phyloP scores from a whole-genome alignment of 2,329 filamentous ascomycete species.

The Fusarium sp. region DNA sequence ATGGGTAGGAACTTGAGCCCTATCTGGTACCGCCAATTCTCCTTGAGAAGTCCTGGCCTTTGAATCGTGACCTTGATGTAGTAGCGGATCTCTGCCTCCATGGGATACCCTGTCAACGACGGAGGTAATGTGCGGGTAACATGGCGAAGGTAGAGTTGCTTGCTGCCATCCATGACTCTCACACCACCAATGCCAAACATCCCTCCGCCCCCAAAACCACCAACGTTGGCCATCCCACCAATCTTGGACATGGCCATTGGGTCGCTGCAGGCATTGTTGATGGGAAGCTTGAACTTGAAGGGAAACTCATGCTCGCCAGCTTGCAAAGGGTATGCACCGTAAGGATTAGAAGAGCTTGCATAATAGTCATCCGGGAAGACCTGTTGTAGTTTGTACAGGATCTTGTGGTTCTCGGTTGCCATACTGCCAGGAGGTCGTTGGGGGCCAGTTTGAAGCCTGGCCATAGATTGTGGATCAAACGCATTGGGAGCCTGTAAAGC shows the following conservation, averaged over 20 bases:
- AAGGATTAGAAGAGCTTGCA: constrained; percentile 53
- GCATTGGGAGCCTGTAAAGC: constrained; percentile 65
- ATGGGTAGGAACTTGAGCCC: constrained; percentile 92
- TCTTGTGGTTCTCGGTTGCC: constrained; percentile 73
- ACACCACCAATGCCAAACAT: constrained; percentile 63
- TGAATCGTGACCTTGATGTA: constrained; percentile 96
- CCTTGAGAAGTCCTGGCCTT: constrained; percentile 87
- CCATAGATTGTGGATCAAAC: constrained; percentile 56
- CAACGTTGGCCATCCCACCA: constrained; percentile 64
- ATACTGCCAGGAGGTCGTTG: constrained; percentile 55
- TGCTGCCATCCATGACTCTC: constrained; percentile 71
- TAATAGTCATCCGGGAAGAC: constrained; percentile 74
- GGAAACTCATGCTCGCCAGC: constrained; percentile 80
- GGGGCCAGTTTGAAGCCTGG: constrained; percentile 38
- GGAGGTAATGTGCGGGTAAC: constrained; percentile 89
- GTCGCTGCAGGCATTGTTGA: constrained; percentile 78
- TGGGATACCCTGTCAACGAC: constrained; percentile 86
- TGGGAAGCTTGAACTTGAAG: constrained; percentile 80
- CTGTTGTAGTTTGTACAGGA: constrained; percentile 78
- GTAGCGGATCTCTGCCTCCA: constrained; percentile 90
- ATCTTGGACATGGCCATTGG: constrained; percentile 64
- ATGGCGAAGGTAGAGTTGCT: constrained; percentile 73
- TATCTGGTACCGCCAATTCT: constrained; percentile 78
- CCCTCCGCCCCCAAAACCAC: constrained; percentile 60
- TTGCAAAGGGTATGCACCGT: constrained; percentile 68